Percentiles rank a stretch among this genome's conserved stretches.
These are phyloP conservation scores for Tephrocybe sp. DNA, from an alignment of 768 basidiomycete species.

Conservation along the genomic window DNA sequence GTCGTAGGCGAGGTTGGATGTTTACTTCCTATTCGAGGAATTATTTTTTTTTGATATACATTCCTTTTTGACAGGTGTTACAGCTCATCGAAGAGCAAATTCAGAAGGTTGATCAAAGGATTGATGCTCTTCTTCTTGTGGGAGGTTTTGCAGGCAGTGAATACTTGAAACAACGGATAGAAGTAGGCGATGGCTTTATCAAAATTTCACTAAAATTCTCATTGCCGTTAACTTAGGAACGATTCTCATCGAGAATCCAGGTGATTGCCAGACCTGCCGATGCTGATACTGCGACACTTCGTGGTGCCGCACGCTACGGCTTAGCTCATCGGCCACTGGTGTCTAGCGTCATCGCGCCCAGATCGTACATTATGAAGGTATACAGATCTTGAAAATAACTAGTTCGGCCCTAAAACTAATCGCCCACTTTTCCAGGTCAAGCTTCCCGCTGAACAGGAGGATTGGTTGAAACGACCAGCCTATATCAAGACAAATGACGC, in stretches of 20 bases:
- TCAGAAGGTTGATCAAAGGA: slow-evolving; percentile 60
- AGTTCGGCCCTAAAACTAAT: not conserved
- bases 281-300: slow-evolving; percentile 85
- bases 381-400: not conserved
- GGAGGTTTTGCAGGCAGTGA: slow-evolving; percentile 89
- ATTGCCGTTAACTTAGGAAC: slow-evolving; percentile 46
- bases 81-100: slow-evolving; percentile 79
- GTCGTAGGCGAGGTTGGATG: slow-evolving; percentile 70
- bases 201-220: slow-evolving; percentile 13
- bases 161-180: slow-evolving; percentile 78
- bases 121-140: slow-evolving; percentile 86
- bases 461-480: slow-evolving; percentile 81
- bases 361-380: slow-evolving; percentile 87
- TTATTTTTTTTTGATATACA: slow-evolving; percentile 1
- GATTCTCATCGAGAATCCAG: slow-evolving; percentile 62
- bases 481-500: slow-evolving; percentile 81
- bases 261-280: slow-evolving; percentile 85
- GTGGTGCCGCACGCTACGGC: slow-evolving; percentile 89
- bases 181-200: slow-evolving; percentile 44
- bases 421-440: slow-evolving; percentile 58
- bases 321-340: slow-evolving; percentile 74
- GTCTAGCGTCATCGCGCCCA: slow-evolving; percentile 78
- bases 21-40: slow-evolving; percentile 10
- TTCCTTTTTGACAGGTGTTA: slow-evolving; percentile 53
- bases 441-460: slow-evolving; percentile 83